A percentile compares a stretch with the other conserved stretches of the same genome.
phyloP scores from a whole-genome alignment of 495 filamentous ascomycete genomes.

The Neurospora terricola region DNA sequence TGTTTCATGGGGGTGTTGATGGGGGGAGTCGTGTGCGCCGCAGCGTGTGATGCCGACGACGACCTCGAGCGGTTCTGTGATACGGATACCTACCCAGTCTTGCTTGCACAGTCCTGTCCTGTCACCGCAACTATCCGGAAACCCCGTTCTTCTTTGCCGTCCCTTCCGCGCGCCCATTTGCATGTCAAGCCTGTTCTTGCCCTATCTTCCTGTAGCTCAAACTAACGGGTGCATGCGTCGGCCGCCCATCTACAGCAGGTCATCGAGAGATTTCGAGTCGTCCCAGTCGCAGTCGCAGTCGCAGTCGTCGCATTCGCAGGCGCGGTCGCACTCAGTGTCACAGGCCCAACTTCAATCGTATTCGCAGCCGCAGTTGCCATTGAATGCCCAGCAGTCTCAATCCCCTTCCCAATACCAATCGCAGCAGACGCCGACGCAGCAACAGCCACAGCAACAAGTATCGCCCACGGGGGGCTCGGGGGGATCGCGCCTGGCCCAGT shows the following conservation, averaged over 20 bases:
- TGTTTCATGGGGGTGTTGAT: background rate
- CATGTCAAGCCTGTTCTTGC: slow-evolving; percentile 15
- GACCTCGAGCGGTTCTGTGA: background rate
- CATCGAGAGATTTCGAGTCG: slow-evolving; percentile 34
- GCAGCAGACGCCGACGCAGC: background rate
- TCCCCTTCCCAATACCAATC: background rate
- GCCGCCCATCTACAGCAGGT: slow-evolving; percentile 15
- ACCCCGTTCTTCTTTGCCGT: background rate
- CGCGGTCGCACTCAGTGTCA: background rate
- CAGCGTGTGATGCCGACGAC: too few relatives aligned
- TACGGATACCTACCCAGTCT: background rate
- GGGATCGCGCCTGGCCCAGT: slow-evolving; percentile 33
- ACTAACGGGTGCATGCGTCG: slow-evolving; percentile 19
- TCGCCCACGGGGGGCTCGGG: slow-evolving; percentile 11
- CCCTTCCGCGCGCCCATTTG: slow-evolving; percentile 1
- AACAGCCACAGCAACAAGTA: background rate
- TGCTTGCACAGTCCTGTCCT: background rate
- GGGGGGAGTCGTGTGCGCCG: background rate
- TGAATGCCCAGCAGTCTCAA: background rate
- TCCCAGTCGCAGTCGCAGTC: slow-evolving; percentile 38
- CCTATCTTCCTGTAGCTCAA: slow-evolving; percentile 15
- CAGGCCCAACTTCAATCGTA: background rate
- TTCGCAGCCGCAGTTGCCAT: background rate
- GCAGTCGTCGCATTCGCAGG: background rate
- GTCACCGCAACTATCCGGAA: background rate